phyloP scores from a whole-genome alignment of 208 protist species.

The Entamoeba nuttalli region DNA sequence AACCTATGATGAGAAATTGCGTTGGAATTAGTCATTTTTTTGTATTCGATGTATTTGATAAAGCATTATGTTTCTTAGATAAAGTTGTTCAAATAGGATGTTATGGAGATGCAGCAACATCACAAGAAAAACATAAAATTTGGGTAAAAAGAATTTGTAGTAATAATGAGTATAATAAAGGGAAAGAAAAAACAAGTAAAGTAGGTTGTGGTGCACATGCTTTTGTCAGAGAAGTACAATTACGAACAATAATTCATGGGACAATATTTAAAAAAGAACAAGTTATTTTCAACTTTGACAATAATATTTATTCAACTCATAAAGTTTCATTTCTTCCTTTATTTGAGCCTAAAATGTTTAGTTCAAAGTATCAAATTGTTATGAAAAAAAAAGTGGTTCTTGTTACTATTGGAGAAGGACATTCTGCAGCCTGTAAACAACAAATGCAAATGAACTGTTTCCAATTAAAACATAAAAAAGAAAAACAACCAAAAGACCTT shows the following conservation, averaged over 20 bases:
- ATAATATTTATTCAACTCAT: not conserved
- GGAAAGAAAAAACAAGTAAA: not conserved
- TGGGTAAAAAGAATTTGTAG: not conserved
- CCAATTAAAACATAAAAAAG: not conserved
- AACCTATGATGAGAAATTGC: not conserved
- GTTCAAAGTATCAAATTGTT: not conserved
- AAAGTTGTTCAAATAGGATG: not conserved
- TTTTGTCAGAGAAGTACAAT: not conserved
- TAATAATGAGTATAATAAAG: not conserved
- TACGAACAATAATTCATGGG: not conserved
- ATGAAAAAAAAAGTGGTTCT: not conserved
- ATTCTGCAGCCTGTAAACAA: not conserved
- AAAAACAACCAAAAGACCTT: not conserved
- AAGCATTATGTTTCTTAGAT: not conserved
- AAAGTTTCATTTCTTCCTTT: not conserved
- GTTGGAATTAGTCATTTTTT: not conserved
- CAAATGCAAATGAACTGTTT: not conserved
- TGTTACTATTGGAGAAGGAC: not conserved
- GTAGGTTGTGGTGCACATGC: not conserved
- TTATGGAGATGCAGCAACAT: not conserved
- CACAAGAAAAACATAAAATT: not conserved
- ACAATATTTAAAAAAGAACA: not conserved
- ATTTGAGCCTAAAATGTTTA: not conserved
- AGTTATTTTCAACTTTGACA: not conserved
- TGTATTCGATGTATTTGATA: not conserved